A percentile compares a stretch with the other conserved stretches of the same genome.
These are phyloP conservation scores for Colletotrichum sp. DNA, from an alignment of 2,329 filamentous ascomycete species.

Conservation along the genomic window DNA sequence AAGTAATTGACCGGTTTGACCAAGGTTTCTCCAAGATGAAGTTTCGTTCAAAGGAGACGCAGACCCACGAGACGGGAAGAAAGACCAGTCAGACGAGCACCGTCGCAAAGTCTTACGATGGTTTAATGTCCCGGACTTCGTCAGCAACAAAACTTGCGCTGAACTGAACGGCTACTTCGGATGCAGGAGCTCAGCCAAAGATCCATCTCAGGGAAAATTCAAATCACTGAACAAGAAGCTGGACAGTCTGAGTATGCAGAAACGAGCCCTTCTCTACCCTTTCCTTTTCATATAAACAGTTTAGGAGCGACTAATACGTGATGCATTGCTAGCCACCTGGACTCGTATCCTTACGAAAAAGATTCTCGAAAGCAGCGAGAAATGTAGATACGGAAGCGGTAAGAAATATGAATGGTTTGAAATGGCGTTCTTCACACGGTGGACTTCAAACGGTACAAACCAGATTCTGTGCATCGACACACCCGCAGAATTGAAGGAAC, in stretches of 20 bases:
- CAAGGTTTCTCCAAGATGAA: neutral
- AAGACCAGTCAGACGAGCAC: neutral
- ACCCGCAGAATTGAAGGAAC: neutral
- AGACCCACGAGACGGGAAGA: neutral
- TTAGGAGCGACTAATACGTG: neutral
- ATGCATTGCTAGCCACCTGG: neutral
- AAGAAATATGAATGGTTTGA: neutral
- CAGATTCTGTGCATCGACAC: neutral
- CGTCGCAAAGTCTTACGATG: neutral
- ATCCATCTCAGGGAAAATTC: too few relatives aligned
- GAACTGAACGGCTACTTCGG: neutral
- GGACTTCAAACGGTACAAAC: neutral
- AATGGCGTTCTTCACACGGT: neutral
- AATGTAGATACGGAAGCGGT: neutral
- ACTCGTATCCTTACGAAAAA: neutral
- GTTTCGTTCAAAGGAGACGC: neutral
- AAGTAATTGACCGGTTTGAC: neutral
- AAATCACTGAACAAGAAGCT: neutral
- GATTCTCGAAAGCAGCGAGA: neutral
- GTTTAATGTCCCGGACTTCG: neutral
- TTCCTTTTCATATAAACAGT: accelerated
- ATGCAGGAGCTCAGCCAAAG: neutral
- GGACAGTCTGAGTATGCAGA: neutral
- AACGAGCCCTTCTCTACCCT: neutral
- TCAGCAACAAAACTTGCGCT: neutral